Evolutionary conservation across 345 rosid species (phyloP).

Genomic region (Hibiscus mutabilis): DNA sequence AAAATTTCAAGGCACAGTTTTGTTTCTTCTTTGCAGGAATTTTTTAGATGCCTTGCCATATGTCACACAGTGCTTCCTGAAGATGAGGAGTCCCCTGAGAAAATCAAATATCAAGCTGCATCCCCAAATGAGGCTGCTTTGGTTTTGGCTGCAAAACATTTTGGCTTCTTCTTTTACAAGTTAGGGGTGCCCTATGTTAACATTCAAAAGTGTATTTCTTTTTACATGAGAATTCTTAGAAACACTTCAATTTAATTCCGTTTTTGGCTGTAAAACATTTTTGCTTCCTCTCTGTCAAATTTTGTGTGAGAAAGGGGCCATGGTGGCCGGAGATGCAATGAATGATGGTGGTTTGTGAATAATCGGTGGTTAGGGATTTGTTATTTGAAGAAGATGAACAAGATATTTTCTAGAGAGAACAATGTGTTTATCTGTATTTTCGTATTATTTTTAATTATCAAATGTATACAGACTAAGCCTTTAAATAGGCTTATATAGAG

Average conservation of each 20-base stretch:
- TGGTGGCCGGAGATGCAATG: too few species aligned
- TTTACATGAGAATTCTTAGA: background rate
- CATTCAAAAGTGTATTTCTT: background rate
- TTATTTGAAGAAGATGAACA: too few species aligned
- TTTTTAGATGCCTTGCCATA: constrained; percentile 97
- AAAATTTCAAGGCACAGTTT: background rate
- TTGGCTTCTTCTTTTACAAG: constrained; percentile 98
- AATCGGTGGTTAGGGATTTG: too few species aligned
- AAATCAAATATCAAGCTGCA: constrained; percentile 93
- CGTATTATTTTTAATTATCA: too few species aligned
- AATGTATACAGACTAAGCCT: too few species aligned
- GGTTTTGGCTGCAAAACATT: constrained; percentile 94
- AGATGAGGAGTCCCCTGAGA: constrained; percentile 97
- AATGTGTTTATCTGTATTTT: too few species aligned
- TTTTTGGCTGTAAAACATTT: background rate
- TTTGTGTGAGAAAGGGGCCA: too few species aligned
- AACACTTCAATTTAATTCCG: background rate
- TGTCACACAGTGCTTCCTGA: constrained; percentile 99
- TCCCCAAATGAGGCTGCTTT: constrained; percentile 99
- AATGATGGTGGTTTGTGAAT: too few species aligned
- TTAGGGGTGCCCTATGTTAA: constrained; percentile 12
- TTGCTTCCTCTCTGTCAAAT: background rate
- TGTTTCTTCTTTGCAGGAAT: constrained; percentile 56
- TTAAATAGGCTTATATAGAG: too few species aligned
- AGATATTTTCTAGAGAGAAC: too few species aligned